These are phyloP conservation scores for Penicillium soppii DNA, from an alignment of 495 filamentous ascomycete species.

Conservation along the genomic window DNA sequence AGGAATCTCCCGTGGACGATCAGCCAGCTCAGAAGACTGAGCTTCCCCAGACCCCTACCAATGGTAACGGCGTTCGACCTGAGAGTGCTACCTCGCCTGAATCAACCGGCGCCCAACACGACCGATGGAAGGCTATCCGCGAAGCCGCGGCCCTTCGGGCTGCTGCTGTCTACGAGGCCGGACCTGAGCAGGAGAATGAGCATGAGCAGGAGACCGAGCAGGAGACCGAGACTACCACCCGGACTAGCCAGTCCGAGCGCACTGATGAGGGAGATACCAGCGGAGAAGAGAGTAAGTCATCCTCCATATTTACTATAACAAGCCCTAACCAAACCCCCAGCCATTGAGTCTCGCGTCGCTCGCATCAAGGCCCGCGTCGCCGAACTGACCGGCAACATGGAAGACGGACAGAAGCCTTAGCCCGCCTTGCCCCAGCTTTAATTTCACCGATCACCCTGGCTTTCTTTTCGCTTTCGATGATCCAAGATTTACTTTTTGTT, in stretches of 20 bases:
- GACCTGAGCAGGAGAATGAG: constrained; percentile 22
- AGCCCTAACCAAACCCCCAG: constrained; percentile 44
- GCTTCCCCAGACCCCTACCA: constrained; percentile 20
- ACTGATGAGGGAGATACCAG: constrained; percentile 84
- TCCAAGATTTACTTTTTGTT: constrained; percentile 7
- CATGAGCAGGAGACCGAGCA: constrained; percentile 60
- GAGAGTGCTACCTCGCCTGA: constrained; percentile 10
- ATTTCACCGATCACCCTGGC: constrained; percentile 3
- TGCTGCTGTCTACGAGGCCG: constrained; percentile 52
- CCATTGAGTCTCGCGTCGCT: constrained; percentile 93
- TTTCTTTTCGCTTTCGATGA: constrained; percentile 1
- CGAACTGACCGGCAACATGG: constrained; percentile 81
- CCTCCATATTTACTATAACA: neutral
- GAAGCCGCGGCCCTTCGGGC: constrained; percentile 88
- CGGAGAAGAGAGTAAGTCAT: constrained; percentile 88
- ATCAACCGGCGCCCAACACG: constrained; percentile 42
- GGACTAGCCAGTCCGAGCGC: constrained; percentile 47
- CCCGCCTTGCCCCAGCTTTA: neutral
- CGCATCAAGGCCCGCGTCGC: constrained; percentile 97
- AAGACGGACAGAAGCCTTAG: constrained; percentile 34
- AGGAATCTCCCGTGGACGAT: constrained; percentile 51
- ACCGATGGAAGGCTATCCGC: constrained; percentile 92
- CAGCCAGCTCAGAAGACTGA: constrained; percentile 9
- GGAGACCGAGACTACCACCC: constrained; percentile 32
- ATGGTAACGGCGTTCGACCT: constrained; percentile 13